Conservation (phyloP, 2,329 filamentous ascomycete species). For the Cryoendolithus antarcticus region DNA sequence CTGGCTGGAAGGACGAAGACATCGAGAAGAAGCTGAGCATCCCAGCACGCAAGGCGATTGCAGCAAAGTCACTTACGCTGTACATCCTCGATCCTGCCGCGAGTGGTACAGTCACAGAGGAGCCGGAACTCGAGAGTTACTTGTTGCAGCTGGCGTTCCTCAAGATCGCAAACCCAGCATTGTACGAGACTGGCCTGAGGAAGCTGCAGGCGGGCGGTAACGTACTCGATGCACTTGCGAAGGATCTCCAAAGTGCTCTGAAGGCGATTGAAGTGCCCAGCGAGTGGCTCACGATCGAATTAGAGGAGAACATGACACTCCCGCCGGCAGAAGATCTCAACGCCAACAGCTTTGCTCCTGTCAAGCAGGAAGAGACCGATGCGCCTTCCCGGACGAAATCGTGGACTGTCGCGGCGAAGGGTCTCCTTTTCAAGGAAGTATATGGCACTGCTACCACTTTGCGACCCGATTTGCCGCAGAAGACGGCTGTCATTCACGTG, state of each 20-base stretch:
- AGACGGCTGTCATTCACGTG: slow-evolving; percentile 78
- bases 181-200: slow-evolving; percentile 49
- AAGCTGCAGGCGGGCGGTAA: slow-evolving; percentile 55
- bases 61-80: slow-evolving; percentile 57
- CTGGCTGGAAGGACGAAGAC: slow-evolving; percentile 75
- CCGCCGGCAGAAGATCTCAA: slow-evolving; percentile 53
- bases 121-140: slow-evolving; percentile 48
- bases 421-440: slow-evolving; percentile 85
- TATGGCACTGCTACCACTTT: slow-evolving; percentile 63
- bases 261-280: slow-evolving; percentile 64
- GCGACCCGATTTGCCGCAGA: slow-evolving; percentile 73
- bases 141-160: slow-evolving; percentile 75
- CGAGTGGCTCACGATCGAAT: slow-evolving; percentile 62
- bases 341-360: slow-evolving; percentile 69
- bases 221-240: slow-evolving; percentile 46
- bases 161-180: slow-evolving; percentile 57
- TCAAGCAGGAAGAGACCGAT: slow-evolving; percentile 64
- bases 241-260: slow-evolving; percentile 55
- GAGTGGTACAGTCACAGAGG: slow-evolving; percentile 55
- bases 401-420: slow-evolving; percentile 79
- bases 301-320: slow-evolving; percentile 41
- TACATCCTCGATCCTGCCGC: slow-evolving; percentile 62
- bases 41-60: slow-evolving; percentile 57
- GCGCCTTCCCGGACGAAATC: slow-evolving; percentile 53
- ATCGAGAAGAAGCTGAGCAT: slow-evolving; percentile 73